A percentile compares a stretch with the other conserved stretches of the same genome.
These are phyloP conservation scores for Rubroboletus satanas DNA, from an alignment of 768 basidiomycete genomes.

Conservation along the genomic window DNA sequence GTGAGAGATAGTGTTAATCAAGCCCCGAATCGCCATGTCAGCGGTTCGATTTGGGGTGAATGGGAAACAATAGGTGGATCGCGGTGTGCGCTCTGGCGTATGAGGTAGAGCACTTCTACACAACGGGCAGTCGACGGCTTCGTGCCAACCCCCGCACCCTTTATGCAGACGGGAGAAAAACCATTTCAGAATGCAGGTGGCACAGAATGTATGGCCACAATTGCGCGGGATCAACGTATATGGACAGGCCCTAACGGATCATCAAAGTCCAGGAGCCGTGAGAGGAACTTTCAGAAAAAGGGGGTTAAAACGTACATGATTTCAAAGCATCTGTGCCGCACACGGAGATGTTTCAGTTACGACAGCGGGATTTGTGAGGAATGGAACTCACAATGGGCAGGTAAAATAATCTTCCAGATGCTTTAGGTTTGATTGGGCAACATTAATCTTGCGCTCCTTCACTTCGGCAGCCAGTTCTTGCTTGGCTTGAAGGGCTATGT, in stretches of 20 bases:
- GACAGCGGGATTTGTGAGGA: constrained; percentile 2
- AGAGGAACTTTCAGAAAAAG: not conserved
- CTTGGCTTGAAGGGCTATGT: constrained; percentile 38
- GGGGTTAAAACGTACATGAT: constrained; percentile 38
- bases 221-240: constrained; percentile 49
- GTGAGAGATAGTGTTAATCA: constrained; percentile 49
- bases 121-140: constrained; percentile 62
- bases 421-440: constrained; percentile 37
- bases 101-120: constrained; percentile 53
- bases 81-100: constrained; percentile 51
- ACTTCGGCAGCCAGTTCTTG: constrained; percentile 40
- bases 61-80: constrained; percentile 49
- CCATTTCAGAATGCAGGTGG: constrained; percentile 63
- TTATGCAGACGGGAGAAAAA: constrained; percentile 64
- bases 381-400: constrained; percentile 53
- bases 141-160: constrained; percentile 64
- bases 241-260: constrained; percentile 44
- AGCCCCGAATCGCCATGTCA: constrained; percentile 47
- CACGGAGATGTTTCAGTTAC: constrained; percentile 11
- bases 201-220: constrained; percentile 70
- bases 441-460: constrained; percentile 35
- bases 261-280: not conserved
- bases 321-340: constrained; percentile 53
- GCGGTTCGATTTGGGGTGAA: constrained; percentile 62
- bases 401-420: constrained; percentile 61